Conservation (phyloP, 2,329 filamentous ascomycete species). For the Hypoxylon sp. region DNA sequence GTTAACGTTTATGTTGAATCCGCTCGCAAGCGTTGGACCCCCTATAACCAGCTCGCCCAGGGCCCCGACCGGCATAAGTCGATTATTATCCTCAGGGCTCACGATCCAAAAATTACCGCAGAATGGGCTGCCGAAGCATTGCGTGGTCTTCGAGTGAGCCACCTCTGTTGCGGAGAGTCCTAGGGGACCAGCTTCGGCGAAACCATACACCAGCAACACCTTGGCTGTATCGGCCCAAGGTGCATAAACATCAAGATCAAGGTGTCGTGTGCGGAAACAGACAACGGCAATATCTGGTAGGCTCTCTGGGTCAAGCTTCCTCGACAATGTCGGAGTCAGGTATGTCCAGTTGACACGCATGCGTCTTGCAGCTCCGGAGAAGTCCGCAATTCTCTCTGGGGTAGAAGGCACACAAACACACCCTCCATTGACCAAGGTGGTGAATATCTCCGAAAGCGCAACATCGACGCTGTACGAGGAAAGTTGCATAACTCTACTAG, state of each 20-base stretch:
- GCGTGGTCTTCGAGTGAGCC: conserved; percentile 53
- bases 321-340: conserved; percentile 64
- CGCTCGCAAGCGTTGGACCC: conserved; percentile 62
- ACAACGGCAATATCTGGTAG: conserved; percentile 50
- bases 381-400: conserved; percentile 57
- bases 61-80: conserved; percentile 65
- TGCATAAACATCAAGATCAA: conserved; percentile 62
- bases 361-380: conserved; percentile 57
- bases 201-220: conserved; percentile 65
- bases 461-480: conserved; percentile 69
- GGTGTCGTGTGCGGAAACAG: conserved; percentile 59
- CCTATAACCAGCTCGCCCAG: conserved; percentile 72
- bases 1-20: conserved; percentile 52
- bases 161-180: conserved; percentile 64
- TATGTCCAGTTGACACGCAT: conserved; percentile 60
- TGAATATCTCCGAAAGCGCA: conserved; percentile 66
- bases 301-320: conserved; percentile 48
- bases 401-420: conserved; percentile 64
- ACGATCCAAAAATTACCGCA: conserved; percentile 65
- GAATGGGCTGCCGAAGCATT: conserved; percentile 62
- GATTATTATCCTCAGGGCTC: conserved; percentile 63
- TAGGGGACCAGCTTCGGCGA: conserved; percentile 64
- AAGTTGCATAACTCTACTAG: conserved; percentile 70
- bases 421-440: conserved; percentile 63
- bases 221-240: conserved; percentile 61